Conservation (phyloP, 2,329 filamentous ascomycete species). For the Ceratocystis cacaofunesta region DNA sequence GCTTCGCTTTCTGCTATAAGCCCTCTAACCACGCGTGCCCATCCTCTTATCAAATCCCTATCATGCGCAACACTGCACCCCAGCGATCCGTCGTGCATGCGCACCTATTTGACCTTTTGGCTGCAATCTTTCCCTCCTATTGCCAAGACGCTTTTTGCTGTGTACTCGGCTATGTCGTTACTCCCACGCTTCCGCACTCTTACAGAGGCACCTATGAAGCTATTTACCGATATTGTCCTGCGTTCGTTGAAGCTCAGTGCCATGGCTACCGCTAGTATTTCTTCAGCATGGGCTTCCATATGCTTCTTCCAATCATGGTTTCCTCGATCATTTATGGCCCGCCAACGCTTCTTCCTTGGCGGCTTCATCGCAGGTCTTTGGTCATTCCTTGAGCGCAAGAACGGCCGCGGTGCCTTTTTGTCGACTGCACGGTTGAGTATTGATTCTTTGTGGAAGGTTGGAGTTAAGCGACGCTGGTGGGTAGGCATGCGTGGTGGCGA, state of each 20-base stretch:
- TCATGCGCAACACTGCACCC: constrained; percentile 87
- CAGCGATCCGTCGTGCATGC: constrained; percentile 70
- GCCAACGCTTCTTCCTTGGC: constrained; percentile 77
- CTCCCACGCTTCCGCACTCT: constrained; percentile 53
- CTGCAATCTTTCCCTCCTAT: constrained; percentile 67
- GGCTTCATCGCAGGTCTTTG: constrained; percentile 76
- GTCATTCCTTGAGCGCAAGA: constrained; percentile 57
- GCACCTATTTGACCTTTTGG: constrained; percentile 78
- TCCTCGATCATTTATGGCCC: constrained; percentile 58
- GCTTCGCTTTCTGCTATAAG: constrained; percentile 51
- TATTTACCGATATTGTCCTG: constrained; percentile 45
- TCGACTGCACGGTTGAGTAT: constrained; percentile 66
- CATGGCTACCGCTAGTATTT: constrained; percentile 65
- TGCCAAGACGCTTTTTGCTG: constrained; percentile 59
- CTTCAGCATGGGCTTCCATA: constrained; percentile 73
- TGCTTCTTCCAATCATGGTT: constrained; percentile 77
- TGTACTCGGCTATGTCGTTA: constrained; percentile 54
- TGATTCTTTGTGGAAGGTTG: constrained; percentile 80
- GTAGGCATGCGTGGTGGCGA: constrained; percentile 68
- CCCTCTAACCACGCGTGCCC: constrained; percentile 68
- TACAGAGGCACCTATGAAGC: constrained; percentile 52
- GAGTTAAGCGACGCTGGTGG: constrained; percentile 84
- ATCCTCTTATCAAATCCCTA: constrained; percentile 70
- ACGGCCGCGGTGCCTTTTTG: constrained; percentile 55
- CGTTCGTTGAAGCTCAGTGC: constrained; percentile 59